Base-by-base conservation (phyloP, 345 rosid species). In the Pistacia atlantica region DNA sequence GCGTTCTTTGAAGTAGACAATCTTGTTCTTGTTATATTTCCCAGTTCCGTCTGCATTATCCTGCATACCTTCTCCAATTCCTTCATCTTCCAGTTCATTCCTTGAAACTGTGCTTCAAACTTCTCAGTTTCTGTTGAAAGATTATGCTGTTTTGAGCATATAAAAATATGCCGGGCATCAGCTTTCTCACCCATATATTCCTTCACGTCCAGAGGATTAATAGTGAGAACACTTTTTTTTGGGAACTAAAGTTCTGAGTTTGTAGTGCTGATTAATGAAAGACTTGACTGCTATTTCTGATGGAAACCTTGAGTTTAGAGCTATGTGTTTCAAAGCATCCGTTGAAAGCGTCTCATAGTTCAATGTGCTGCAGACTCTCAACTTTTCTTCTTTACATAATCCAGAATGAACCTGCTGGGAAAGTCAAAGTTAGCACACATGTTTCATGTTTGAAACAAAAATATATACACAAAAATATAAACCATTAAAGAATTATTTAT, bases 281-380 rank as follows among this genome's bases (percentile, higher is more conserved):
- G 69, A 83, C 73, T 79, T 72, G 51, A 77, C 63, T 22, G 82
- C 68, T 69, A 66, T 12, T 73, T 75, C 79, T 49, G 88, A 57
- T 35, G 89, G 89, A 57, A 85, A 87, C 60, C 77, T 83, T 5
- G 87, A 61, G 75, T 86, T 84, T 31, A 79, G 68, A 66, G 81
- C 74, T 8, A 83, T 22, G 45, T 86, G 86, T 57, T 76, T 65
- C 63, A 74, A 56, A 37, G 85, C 74, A 66, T 75, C 81, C 4
- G 72, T 48, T 12, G 92, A 84, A 57, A 88, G 90, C 83, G 87
- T 87, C 76, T 80, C 86, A 33, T 69, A 73, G 70, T 87, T 80
- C 64, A 88, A 78, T 33, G 79, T 75, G 59, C 64, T 51, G 8
- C 84, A 88, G 45, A 90, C 45, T 64, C 70, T 78, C 68, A 75